Evolutionary conservation across 164 flowering plant genomes (phyloP).

Genomic region (Houttuynia cordata): DNA sequence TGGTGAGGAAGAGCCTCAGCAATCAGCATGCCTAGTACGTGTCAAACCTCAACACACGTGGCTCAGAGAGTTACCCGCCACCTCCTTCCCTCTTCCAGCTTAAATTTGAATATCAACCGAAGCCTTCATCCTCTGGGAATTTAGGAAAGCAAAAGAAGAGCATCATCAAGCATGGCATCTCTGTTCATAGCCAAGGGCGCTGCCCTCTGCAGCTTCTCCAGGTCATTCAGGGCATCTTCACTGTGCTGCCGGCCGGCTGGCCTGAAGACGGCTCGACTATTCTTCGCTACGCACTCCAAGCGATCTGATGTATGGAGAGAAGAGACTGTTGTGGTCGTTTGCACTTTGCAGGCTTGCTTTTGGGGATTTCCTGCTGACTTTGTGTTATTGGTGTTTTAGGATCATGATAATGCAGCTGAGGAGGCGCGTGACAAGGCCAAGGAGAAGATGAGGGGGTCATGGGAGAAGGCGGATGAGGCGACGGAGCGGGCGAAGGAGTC

Average conservation of each 20-base stretch:
- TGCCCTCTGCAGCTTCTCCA: not conserved
- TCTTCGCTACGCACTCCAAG: not conserved
- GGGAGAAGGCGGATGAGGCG: not conserved
- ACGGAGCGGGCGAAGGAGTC: not conserved
- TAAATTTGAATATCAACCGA: too few relatives aligned
- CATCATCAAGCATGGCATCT: not conserved
- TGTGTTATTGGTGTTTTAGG: constrained; percentile 11
- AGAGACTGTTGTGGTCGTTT: too few relatives aligned
- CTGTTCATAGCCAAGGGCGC: not conserved
- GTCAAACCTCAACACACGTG: too few relatives aligned
- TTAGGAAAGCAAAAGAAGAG: too few relatives aligned
- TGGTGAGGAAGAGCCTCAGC: too few relatives aligned
- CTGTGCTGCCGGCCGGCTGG: not conserved
- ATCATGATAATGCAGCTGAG: constrained; percentile 9
- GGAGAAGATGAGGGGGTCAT: not conserved
- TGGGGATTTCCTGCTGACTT: not conserved
- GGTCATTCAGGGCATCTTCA: not conserved
- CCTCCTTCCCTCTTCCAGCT: too few relatives aligned
- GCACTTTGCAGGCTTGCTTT: not conserved
- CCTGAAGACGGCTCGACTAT: not conserved
- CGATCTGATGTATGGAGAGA: not conserved
- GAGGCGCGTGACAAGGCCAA: constrained; percentile 1
- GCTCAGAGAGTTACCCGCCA: too few relatives aligned
- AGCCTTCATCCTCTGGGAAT: too few relatives aligned
- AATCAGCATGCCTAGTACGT: too few relatives aligned